Conservation (phyloP, 306 rosid species). For the Malus asiatica region DNA sequence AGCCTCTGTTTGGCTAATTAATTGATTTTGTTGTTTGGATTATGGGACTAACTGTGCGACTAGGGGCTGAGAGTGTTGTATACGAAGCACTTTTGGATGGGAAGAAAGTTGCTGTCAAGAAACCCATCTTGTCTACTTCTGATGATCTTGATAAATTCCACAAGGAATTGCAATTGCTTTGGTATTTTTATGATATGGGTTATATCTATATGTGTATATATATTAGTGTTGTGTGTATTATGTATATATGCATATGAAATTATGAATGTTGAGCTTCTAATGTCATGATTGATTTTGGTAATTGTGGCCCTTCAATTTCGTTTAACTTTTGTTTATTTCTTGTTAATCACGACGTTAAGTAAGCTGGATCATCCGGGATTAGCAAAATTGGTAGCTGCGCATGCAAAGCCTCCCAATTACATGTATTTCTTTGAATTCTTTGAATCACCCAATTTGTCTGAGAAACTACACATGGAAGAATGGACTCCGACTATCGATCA, state of each 20-base stretch:
- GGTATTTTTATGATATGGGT: conserved; percentile 32
- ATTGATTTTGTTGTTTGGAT: not conserved
- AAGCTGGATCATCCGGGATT: conserved; percentile 71
- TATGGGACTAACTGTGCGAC: not conserved
- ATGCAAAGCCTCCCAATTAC: conserved; percentile 85
- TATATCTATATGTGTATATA: not conserved
- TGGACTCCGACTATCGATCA: conserved; percentile 40
- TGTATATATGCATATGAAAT: not conserved
- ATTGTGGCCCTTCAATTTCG: not conserved
- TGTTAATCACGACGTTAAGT: conserved; percentile 31
- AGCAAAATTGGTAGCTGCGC: conserved; percentile 68
- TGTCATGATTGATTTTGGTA: not conserved
- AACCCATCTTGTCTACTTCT: conserved; percentile 69
- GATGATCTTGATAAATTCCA: conserved; percentile 77
- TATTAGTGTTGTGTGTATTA: conserved; percentile 1
- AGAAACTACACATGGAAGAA: conserved; percentile 57
- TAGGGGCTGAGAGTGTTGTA: conserved; percentile 88
- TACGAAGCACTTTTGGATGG: conserved; percentile 74
- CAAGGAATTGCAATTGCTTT: conserved; percentile 71
- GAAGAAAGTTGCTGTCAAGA: conserved; percentile 72
- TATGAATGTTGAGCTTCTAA: not conserved
- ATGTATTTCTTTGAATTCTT: conserved; percentile 78
- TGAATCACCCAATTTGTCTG: conserved; percentile 55
- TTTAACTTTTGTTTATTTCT: not conserved
- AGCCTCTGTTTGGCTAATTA: not conserved